phyloP scores from a whole-genome alignment of 2,329 filamentous ascomycete genomes.

The Lithohypha guttulata region DNA sequence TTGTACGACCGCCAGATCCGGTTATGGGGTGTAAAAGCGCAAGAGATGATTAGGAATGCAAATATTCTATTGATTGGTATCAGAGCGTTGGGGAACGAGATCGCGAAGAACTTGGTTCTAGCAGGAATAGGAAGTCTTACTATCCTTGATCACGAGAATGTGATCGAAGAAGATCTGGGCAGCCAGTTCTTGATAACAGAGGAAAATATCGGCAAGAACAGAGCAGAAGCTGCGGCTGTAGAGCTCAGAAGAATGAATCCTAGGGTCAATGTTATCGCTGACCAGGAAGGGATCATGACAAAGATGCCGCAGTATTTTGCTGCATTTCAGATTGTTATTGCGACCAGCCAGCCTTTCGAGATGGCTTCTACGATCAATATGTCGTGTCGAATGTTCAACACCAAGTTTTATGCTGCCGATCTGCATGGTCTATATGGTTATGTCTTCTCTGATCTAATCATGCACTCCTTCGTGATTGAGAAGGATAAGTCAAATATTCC shows the following conservation, averaged over 20 bases:
- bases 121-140: constrained; percentile 87
- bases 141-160: constrained; percentile 65
- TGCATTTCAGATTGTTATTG: constrained; percentile 75
- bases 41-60: constrained; percentile 78
- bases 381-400: constrained; percentile 64
- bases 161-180: constrained; percentile 70
- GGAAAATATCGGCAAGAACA: constrained; percentile 63
- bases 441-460: constrained; percentile 85
- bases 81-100: constrained; percentile 80
- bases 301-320: constrained; percentile 67
- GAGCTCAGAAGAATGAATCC: constrained; percentile 81
- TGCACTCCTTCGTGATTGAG: constrained; percentile 82
- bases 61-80: constrained; percentile 83
- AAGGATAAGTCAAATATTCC: constrained; percentile 68
- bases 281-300: constrained; percentile 54
- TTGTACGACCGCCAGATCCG: constrained; percentile 96
- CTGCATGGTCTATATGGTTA: constrained; percentile 88
- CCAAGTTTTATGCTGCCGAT: constrained; percentile 79
- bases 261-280: constrained; percentile 64
- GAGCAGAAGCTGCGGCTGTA: constrained; percentile 68
- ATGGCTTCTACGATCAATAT: constrained; percentile 73
- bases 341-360: constrained; percentile 71
- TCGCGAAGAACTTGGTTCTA: constrained; percentile 93
- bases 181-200: constrained; percentile 74
- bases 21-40: constrained; percentile 91